A percentile compares a stretch with the other conserved stretches of the same genome.
Conservation (phyloP, 148 eudicot genomes). For the Salicornia ramosissima region DNA sequence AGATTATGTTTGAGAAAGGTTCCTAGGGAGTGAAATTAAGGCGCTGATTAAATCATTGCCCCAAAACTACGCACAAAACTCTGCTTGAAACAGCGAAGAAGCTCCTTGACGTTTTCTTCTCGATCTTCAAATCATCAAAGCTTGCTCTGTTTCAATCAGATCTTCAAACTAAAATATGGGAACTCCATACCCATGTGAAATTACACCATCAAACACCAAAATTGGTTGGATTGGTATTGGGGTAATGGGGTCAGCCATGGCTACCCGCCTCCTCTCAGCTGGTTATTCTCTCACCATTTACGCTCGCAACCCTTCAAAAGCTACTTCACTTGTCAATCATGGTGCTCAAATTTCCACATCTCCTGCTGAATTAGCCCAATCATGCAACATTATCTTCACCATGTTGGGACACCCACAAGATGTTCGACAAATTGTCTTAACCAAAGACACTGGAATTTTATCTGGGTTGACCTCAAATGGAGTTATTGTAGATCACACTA, state of each 20-base stretch:
- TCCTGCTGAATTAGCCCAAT: conserved; percentile 38
- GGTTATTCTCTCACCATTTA: conserved; percentile 70
- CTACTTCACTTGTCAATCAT: conserved; percentile 45
- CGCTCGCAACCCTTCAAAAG: conserved; percentile 70
- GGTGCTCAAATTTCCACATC: conserved; percentile 59
- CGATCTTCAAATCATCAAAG: background rate
- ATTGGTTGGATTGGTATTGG: conserved; percentile 89
- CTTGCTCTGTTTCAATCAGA: background rate
- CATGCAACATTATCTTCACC: conserved; percentile 61
- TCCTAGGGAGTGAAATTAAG: no score
- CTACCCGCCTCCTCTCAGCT: conserved; percentile 58
- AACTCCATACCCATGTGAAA: conserved; percentile 48
- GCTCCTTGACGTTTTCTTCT: background rate
- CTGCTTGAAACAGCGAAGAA: no score
- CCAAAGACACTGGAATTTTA: conserved; percentile 29
- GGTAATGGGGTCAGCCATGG: conserved; percentile 90
- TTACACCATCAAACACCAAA: conserved; percentile 41
- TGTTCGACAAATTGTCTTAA: conserved; percentile 57
- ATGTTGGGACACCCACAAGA: conserved; percentile 91
- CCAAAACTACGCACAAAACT: no score
- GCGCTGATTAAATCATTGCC: no score
- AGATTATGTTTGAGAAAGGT: no score
- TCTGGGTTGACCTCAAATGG: conserved; percentile 37
- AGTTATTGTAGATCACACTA: conserved; percentile 70
- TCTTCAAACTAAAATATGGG: conserved; percentile 13